These are phyloP conservation scores for Dalbergia cultrata DNA, from an alignment of 306 rosid species.

Conservation along the genomic window DNA sequence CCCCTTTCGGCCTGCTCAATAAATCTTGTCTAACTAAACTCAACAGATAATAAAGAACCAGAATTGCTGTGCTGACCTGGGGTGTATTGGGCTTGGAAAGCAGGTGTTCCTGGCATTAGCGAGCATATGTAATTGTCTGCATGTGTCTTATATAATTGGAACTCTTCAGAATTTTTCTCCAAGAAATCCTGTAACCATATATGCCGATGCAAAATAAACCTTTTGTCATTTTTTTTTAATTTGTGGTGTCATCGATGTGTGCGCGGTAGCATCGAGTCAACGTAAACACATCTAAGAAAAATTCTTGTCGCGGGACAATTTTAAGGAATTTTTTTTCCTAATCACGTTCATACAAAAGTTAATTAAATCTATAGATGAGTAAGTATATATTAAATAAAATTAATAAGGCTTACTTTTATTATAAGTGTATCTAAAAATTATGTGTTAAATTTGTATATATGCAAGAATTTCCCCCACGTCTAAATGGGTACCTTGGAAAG, in stretches of 20 bases:
- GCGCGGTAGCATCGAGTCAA: background rate
- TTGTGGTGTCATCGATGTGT: too few species aligned
- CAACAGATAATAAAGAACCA: background rate
- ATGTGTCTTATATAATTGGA: slow-evolving; percentile 76
- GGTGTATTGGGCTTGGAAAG: slow-evolving; percentile 77
- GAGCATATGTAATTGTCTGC: slow-evolving; percentile 87
- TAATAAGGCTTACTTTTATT: too few species aligned
- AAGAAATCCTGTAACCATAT: slow-evolving; percentile 62
- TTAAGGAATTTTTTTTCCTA: too few species aligned
- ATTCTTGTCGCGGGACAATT: too few species aligned
- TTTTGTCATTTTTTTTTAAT: background rate
- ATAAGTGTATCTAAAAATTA: too few species aligned
- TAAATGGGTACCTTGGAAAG: slow-evolving; percentile 72
- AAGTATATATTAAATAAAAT: too few species aligned
- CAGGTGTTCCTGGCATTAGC: slow-evolving; percentile 69
- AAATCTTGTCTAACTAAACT: background rate
- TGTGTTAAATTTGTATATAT: too few species aligned
- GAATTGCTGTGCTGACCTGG: slow-evolving; percentile 61
- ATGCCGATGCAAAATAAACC: slow-evolving; percentile 1
- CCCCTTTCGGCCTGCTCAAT: background rate
- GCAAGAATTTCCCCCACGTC: too few species aligned
- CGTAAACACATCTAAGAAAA: too few species aligned
- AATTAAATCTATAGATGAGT: too few species aligned
- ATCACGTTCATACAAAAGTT: too few species aligned
- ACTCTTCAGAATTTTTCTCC: slow-evolving; percentile 60